Evolutionary conservation across 441 rosid species (phyloP).

Genomic region (Geranium incanum): DNA sequence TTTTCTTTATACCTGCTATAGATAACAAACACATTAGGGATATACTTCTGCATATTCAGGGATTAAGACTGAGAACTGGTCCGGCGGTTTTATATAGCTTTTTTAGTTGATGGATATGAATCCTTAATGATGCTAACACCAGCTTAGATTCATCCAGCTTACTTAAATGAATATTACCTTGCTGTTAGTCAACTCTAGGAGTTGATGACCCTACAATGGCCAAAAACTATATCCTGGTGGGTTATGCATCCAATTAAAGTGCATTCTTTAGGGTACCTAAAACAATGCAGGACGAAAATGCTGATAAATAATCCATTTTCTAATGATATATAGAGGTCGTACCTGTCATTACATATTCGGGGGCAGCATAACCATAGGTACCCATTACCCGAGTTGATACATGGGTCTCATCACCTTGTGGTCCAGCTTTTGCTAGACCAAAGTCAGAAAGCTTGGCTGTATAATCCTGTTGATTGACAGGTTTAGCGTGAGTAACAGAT

Average conservation of each 20-base stretch:
- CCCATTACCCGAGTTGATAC: constrained; percentile 99
- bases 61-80: background rate
- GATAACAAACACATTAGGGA: background rate
- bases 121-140: background rate
- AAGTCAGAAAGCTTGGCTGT: constrained; percentile 96
- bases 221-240: constrained; percentile 9
- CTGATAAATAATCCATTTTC: background rate
- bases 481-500: constrained; percentile 15
- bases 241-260: constrained; percentile 9
- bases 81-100: constrained; percentile 7
- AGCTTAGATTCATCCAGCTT: constrained; percentile 3
- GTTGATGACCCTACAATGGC: constrained; percentile 4
- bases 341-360: constrained; percentile 98
- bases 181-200: constrained; percentile 14
- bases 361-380: constrained; percentile 97
- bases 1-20: background rate
- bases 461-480: constrained; percentile 53
- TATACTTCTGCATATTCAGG: background rate
- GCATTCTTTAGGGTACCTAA: background rate
- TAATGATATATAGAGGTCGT: constrained; percentile 22
- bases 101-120: background rate
- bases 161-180: constrained; percentile 9
- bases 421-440: constrained; percentile 98
- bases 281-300: background rate
- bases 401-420: constrained; percentile 94